Percentiles rank a stretch among this genome's conserved stretches.
phyloP scores from a whole-genome alignment of 2,329 filamentous ascomycete genomes.

The Trichophyton benhamiae region DNA sequence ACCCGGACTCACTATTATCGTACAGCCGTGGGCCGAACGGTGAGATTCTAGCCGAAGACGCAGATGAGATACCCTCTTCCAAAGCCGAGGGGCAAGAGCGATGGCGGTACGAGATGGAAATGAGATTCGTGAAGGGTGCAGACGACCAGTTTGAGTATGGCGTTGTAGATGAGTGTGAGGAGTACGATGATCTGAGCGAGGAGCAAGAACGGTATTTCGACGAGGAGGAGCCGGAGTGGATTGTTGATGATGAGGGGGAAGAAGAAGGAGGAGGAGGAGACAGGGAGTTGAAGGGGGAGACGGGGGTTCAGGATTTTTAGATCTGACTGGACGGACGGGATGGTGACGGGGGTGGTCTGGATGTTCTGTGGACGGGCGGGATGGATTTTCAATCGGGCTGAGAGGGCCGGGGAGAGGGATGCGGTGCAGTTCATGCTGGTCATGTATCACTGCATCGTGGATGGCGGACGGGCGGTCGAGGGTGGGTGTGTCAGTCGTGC shows the following conservation, averaged over 20 bases:
- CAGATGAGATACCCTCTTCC: conserved; percentile 44
- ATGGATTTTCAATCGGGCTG: neutral
- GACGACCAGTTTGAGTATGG: conserved; percentile 71
- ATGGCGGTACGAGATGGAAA: conserved; percentile 61
- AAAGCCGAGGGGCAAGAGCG: conserved; percentile 55
- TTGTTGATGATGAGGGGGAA: conserved; percentile 32
- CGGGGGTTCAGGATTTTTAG: conserved; percentile 61
- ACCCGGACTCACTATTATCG: conserved; percentile 39
- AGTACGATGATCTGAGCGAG: conserved; percentile 54
- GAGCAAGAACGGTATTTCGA: conserved; percentile 70
- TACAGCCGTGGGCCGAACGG: conserved; percentile 42
- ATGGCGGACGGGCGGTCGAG: neutral
- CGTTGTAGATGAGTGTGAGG: conserved; percentile 57
- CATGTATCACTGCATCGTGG: neutral
- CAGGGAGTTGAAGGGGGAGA: conserved; percentile 43
- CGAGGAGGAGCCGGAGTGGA: conserved; percentile 60
- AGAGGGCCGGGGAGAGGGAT: neutral
- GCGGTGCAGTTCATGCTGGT: neutral
- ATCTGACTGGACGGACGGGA: neutral
- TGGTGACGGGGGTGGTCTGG: neutral
- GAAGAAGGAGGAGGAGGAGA: conserved; percentile 14
- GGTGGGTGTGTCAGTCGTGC: neutral
- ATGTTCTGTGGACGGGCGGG: neutral
- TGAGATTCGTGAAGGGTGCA: conserved; percentile 60
- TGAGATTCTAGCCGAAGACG: conserved; percentile 46